Evolutionary conservation across 768 basidiomycete genomes (phyloP).

Genomic region (Suillus placidus): DNA sequence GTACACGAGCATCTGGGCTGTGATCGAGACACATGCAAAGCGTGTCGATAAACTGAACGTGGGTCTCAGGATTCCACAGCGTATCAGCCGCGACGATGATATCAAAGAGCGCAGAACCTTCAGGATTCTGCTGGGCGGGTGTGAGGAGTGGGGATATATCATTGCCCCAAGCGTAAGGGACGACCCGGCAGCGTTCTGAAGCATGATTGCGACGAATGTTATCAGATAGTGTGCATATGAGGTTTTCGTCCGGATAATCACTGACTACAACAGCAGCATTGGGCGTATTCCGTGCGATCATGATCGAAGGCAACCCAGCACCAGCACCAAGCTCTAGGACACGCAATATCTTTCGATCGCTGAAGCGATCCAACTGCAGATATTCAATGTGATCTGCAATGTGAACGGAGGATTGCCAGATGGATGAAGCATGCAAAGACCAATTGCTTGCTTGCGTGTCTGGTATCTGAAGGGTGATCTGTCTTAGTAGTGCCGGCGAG

Average conservation of each 20-base stretch:
- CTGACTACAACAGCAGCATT: slow-evolving; percentile 51
- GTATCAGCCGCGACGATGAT: slow-evolving; percentile 75
- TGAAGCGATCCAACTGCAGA: slow-evolving; percentile 39
- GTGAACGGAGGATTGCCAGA: slow-evolving; percentile 72
- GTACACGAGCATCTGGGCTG: slow-evolving; percentile 48
- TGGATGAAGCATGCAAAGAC: slow-evolving; percentile 75
- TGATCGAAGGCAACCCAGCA: slow-evolving; percentile 73
- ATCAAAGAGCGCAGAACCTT: slow-evolving; percentile 49
- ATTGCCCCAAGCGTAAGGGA: slow-evolving; percentile 69
- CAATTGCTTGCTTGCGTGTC: slow-evolving; percentile 72
- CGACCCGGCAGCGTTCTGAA: slow-evolving; percentile 48
- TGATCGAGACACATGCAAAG: slow-evolving; percentile 51
- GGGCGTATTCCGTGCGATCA: slow-evolving; percentile 54
- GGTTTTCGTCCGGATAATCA: slow-evolving; percentile 71
- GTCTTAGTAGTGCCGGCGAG: slow-evolving; percentile 18
- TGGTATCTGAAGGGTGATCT: slow-evolving; percentile 44
- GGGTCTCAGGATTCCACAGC: slow-evolving; percentile 71
- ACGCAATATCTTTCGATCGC: slow-evolving; percentile 26
- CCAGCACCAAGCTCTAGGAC: slow-evolving; percentile 78
- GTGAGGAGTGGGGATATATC: slow-evolving; percentile 36
- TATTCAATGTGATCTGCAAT: slow-evolving; percentile 65
- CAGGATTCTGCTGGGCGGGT: slow-evolving; percentile 4
- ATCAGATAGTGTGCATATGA: slow-evolving; percentile 58
- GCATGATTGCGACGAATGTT: slow-evolving; percentile 60
- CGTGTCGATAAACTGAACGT: slow-evolving; percentile 54